Evolutionary conservation across 176 grass and related monocot species (phyloP).

Genomic region (barley (Hordeum vulgare)): DNA sequence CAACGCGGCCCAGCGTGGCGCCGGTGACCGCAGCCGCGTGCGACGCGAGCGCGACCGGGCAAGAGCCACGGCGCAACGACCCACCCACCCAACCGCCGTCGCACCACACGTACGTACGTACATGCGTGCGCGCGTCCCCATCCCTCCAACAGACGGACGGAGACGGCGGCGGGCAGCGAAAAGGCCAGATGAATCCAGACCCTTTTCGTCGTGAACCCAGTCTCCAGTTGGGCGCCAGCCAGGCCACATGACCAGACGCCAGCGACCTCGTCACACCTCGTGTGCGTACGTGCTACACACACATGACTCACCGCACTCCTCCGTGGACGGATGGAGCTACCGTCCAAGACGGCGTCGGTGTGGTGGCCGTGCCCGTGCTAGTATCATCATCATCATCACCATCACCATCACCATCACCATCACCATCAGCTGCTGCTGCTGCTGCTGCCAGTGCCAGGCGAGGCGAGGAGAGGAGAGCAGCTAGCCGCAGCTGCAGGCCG

Average conservation of each 20-base stretch:
- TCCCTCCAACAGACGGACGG: too few relatives aligned
- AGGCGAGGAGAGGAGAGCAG: background rate
- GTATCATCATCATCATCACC: background rate
- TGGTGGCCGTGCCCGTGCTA: background rate
- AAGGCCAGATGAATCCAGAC: too few relatives aligned
- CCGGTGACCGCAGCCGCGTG: background rate
- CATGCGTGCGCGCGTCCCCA: background rate
- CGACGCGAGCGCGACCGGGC: background rate
- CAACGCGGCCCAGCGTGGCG: background rate
- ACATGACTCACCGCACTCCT: too few relatives aligned
- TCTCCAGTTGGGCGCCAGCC: background rate
- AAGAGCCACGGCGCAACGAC: background rate
- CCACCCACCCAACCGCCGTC: background rate
- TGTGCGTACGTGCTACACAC: background rate
- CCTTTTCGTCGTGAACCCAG: background rate
- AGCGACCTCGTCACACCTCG: background rate
- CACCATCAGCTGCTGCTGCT: background rate
- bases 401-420: background rate
- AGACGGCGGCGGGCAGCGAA: too few relatives aligned
- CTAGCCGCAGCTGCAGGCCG: background rate
- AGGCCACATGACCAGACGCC: background rate
- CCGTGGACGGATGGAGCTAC: background rate
- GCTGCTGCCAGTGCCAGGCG: background rate
- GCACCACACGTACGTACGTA: background rate
- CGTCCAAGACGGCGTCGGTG: background rate